Evolutionary conservation across 2,329 filamentous ascomycete genomes (phyloP).

Genomic region (Cercospora citrullina): DNA sequence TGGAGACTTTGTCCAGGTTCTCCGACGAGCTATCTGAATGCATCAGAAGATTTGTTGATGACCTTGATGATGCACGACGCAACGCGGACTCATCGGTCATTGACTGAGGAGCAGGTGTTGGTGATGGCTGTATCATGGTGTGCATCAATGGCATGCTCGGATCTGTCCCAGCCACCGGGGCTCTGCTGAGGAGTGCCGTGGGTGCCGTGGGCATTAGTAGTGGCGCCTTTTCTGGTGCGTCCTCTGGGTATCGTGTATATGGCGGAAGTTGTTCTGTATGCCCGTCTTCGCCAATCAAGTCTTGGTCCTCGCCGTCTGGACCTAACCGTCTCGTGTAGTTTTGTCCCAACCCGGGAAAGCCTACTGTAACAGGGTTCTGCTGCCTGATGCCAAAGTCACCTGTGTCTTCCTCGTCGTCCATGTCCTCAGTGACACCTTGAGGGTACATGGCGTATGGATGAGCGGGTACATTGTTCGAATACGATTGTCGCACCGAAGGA

Average conservation of each 20-base stretch:
- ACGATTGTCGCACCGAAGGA: constrained; percentile 56
- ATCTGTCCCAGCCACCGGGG: constrained; percentile 38
- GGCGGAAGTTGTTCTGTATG: constrained; percentile 90
- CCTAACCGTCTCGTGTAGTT: constrained; percentile 70
- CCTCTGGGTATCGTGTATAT: constrained; percentile 85
- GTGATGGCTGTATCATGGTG: constrained; percentile 33
- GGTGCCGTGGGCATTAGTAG: constrained; percentile 40
- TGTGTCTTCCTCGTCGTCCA: constrained; percentile 44
- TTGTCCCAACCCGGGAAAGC: constrained; percentile 68
- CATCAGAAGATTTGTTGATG: constrained; percentile 13
- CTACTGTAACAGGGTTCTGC: constrained; percentile 58
- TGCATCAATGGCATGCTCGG: constrained; percentile 40
- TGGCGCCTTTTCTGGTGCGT: constrained; percentile 57
- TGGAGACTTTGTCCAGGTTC: constrained; percentile 1
- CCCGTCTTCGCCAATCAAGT: constrained; percentile 82
- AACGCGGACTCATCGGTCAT: constrained; percentile 39
- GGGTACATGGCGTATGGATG: constrained; percentile 87
- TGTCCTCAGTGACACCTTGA: constrained; percentile 69
- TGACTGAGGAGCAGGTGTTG: constrained; percentile 34
- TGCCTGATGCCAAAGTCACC: constrained; percentile 38
- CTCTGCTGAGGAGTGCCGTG: constrained; percentile 36
- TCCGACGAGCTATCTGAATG: constrained; percentile 9
- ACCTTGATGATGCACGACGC: constrained; percentile 15
- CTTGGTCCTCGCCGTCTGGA: constrained; percentile 82
- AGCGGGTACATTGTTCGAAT: constrained; percentile 56